Base-by-base conservation (phyloP, 2,329 filamentous ascomycete species). In the Cytospora schulzeri region DNA sequence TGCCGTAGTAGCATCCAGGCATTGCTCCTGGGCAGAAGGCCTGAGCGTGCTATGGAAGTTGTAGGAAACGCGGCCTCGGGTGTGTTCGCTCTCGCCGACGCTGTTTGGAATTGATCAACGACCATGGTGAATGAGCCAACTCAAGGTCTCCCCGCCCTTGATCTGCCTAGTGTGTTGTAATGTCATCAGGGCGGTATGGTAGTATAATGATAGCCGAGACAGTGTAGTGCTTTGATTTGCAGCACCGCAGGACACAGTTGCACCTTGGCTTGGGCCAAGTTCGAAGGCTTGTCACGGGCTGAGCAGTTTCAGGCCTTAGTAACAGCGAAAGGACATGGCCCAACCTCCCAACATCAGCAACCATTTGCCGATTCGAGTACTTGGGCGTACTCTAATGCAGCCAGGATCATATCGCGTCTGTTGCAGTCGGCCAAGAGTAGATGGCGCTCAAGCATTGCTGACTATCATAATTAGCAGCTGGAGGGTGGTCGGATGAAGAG, bases 201-300 rank as follows among this genome's bases (percentile, higher is more conserved):
- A 24, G n/a, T 24, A 35, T 35, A 35, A 12, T 35, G 12, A 48
- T 24, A 48, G n/a, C 45, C 45, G 45, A 48, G 45, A 48, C 45
- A 48, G n/a, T 48, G 45, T 48, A 48, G 38, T 56, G 60, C 60
- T 56, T 62, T 56, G 60, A 56, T 52, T 62, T 52, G 60, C 17
- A 56, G 29, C 50, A 60, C 60, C 38, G 41, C 38, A 38, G 22
- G 17, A 54, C 59, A 56, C 45, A 35, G 52, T 55, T 28, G 52
- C 59, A 50, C 22, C 35, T 38, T 52, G 28, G 17, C 6, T 26
- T 45, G 11, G 33, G 48, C n/a, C n/a, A 62, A 29, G 48, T 29
- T 35, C 52, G 52, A 50, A 62, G 38, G 59, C 52, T n/a, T 56
- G 59, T 22, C 52, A 62, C 51, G 50, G 52, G 60, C 60, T 31